A percentile compares a stretch with the other conserved stretches of the same genome.
These are phyloP conservation scores for Thamnidium elegans DNA, from an alignment of 192 early-diverging fungal genomes.

Conservation along the genomic window DNA sequence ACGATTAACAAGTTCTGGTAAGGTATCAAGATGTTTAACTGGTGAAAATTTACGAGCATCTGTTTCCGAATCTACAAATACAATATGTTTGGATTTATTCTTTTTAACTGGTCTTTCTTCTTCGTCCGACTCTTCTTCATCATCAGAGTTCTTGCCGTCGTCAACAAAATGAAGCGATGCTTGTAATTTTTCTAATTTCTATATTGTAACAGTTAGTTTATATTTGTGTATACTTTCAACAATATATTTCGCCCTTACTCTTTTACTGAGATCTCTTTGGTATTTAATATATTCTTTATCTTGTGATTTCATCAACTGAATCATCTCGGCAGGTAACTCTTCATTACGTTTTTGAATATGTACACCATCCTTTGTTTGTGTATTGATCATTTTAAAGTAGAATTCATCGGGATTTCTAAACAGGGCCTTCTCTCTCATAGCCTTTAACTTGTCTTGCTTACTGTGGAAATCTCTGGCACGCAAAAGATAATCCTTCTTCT, in stretches of 20 bases:
- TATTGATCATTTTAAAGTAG: slow-evolving; percentile 95
- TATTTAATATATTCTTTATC: slow-evolving; percentile 85
- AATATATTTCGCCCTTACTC: slow-evolving; percentile 37
- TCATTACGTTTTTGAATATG: slow-evolving; percentile 74
- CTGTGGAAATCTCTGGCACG: slow-evolving; percentile 87
- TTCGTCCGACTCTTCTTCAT: slow-evolving; percentile 34
- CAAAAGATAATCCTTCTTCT: slow-evolving; percentile 97
- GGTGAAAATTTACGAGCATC: slow-evolving; percentile 65
- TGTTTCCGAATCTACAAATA: slow-evolving; percentile 73
- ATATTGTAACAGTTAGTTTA: neutral
- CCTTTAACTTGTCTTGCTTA: slow-evolving; percentile 84
- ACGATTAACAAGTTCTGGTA: slow-evolving; percentile 70
- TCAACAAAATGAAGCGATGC: slow-evolving; percentile 66
- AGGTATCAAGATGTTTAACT: slow-evolving; percentile 79
- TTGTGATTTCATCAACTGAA: slow-evolving; percentile 88
- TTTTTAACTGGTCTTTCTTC: slow-evolving; percentile 21
- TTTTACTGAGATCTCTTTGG: slow-evolving; percentile 74
- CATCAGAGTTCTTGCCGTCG: slow-evolving; percentile 32
- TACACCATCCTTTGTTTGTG: slow-evolving; percentile 80
- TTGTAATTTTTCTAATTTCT: slow-evolving; percentile 76
- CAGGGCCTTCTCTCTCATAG: slow-evolving; percentile 81
- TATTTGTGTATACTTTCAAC: too few species aligned
- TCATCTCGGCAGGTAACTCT: slow-evolving; percentile 70
- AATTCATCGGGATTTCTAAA: slow-evolving; percentile 96
- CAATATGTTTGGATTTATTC: slow-evolving; percentile 61